These are phyloP conservation scores for Tuber indicum DNA, from an alignment of 495 filamentous ascomycete genomes.

Conservation along the genomic window DNA sequence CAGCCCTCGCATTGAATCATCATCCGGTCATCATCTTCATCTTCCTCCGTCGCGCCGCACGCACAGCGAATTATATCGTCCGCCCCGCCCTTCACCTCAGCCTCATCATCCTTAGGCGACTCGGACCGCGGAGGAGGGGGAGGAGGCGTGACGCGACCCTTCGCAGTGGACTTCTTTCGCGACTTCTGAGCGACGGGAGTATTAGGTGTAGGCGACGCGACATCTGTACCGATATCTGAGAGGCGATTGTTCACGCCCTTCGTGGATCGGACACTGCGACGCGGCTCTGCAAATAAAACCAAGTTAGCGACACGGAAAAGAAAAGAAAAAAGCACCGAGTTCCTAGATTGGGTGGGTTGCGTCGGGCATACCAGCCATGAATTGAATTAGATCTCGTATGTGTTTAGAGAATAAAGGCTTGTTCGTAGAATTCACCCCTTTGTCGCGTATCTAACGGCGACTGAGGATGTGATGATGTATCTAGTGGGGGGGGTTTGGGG, in stretches of 20 bases:
- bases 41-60: slow-evolving; percentile 79
- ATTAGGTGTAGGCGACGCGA: slow-evolving; percentile 52
- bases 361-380: slow-evolving; percentile 33
- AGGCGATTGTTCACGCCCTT: slow-evolving; percentile 91
- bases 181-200: slow-evolving; percentile 52
- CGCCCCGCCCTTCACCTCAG: slow-evolving; percentile 54
- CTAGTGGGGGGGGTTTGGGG: not conserved
- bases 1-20: slow-evolving; percentile 89
- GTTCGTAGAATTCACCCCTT: slow-evolving; percentile 2
- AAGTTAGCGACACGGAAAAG: slow-evolving; percentile 23
- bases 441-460: slow-evolving; percentile 4
- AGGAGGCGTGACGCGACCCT: slow-evolving; percentile 46
- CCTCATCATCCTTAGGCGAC: slow-evolving; percentile 55
- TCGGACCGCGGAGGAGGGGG: slow-evolving; percentile 37
- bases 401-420: slow-evolving; percentile 17
- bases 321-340: slow-evolving; percentile 11
- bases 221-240: slow-evolving; percentile 60
- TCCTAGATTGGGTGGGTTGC: slow-evolving; percentile 8
- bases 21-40: slow-evolving; percentile 71
- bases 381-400: slow-evolving; percentile 12
- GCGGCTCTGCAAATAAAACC: slow-evolving; percentile 54
- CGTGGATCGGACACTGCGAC: slow-evolving; percentile 88
- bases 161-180: slow-evolving; percentile 47
- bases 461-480: not conserved
- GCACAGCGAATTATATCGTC: slow-evolving; percentile 83